Percentiles rank a stretch among this genome's conserved stretches.
Evolutionary conservation across 805 yeast genomes (phyloP).

Genomic region (Pichia nakasei): DNA sequence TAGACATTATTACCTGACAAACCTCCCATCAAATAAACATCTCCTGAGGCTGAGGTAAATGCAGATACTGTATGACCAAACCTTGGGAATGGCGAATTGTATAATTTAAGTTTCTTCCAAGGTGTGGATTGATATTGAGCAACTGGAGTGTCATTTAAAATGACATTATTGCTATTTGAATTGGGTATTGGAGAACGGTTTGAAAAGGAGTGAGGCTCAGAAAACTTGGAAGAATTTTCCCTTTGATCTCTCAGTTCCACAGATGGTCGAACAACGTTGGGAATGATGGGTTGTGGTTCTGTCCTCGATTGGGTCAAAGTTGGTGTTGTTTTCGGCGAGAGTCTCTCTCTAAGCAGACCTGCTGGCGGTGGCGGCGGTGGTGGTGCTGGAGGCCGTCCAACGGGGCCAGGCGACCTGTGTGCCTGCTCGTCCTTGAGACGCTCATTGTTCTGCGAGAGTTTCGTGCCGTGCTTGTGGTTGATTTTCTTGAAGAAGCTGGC

Average conservation of each 20-base stretch:
- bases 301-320: too few relatives aligned
- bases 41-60: conserved; percentile 68
- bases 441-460: not conserved
- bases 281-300: too few relatives aligned
- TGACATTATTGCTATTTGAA: not conserved
- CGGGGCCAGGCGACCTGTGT: not conserved
- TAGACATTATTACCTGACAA: conserved; percentile 84
- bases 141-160: not conserved
- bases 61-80: conserved; percentile 86
- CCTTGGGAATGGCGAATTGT: conserved; percentile 85
- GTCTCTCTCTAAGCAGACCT: not conserved
- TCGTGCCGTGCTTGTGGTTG: not conserved
- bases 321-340: not conserved
- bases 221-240: too few relatives aligned
- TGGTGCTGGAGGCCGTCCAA: conserved; percentile 4
- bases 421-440: not conserved
- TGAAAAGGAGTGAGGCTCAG: too few relatives aligned
- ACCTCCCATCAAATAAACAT: conserved; percentile 89
- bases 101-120: conserved; percentile 58
- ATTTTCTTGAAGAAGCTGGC: conserved; percentile 8
- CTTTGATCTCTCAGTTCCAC: too few relatives aligned
- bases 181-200: not conserved
- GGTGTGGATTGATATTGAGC: conserved; percentile 31
- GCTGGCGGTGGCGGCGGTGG: conserved; percentile 4
- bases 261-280: too few relatives aligned